These are phyloP conservation scores for Berberis vulgaris DNA, from an alignment of 164 flowering plant genomes.

Conservation along the genomic window DNA sequence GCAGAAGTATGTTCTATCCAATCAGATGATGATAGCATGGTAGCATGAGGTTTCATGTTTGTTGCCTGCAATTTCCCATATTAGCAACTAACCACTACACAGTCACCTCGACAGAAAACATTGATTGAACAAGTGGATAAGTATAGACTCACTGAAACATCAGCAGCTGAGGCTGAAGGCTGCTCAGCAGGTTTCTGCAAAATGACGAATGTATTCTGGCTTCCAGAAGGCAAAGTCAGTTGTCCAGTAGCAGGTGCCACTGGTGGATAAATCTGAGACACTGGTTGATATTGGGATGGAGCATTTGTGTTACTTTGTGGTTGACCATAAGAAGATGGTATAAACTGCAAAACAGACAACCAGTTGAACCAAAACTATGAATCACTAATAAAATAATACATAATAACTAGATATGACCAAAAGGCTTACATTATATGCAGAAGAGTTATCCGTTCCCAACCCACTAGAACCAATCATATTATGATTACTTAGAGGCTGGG, in stretches of 20 bases:
- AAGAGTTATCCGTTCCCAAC: conserved; percentile 46
- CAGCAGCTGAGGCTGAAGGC: conserved; percentile 26
- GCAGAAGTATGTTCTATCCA: conserved; percentile 92
- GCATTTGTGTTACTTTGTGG: conserved; percentile 35
- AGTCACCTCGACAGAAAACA: neutral
- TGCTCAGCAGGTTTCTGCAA: conserved; percentile 45
- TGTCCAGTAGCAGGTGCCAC: conserved; percentile 35
- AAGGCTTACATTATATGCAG: conserved; percentile 63
- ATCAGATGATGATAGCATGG: conserved; percentile 56
- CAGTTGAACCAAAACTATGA: neutral
- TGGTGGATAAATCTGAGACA: conserved; percentile 51
- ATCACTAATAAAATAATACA: neutral
- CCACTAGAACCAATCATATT: conserved; percentile 36
- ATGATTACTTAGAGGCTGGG: conserved; percentile 30
- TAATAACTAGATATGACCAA: neutral
- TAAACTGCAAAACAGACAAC: conserved; percentile 29
- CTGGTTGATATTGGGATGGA: conserved; percentile 46
- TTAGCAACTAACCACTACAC: neutral
- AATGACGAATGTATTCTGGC: conserved; percentile 34
- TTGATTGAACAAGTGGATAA: neutral
- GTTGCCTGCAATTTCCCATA: conserved; percentile 25
- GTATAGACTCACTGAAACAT: conserved; percentile 26
- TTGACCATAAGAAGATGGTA: conserved; percentile 45
- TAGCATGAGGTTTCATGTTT: conserved; percentile 21
- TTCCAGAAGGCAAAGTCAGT: conserved; percentile 54